Evolutionary conservation across 2,329 filamentous ascomycete genomes (phyloP).

Genomic region (Colletotrichum abscissum): DNA sequence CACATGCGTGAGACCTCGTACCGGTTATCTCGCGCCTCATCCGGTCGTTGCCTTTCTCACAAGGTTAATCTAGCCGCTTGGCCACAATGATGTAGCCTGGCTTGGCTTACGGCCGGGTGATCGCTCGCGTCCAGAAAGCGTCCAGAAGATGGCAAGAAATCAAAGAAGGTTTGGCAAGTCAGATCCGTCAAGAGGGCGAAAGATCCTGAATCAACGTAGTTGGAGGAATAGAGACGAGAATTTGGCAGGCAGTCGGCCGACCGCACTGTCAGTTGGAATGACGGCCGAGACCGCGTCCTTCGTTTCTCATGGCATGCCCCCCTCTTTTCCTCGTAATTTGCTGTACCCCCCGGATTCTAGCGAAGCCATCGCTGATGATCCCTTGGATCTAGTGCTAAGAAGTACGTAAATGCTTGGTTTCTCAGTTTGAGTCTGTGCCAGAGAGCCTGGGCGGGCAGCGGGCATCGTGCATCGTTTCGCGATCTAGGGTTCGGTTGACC

Average conservation of each 20-base stretch:
- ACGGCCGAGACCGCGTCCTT: neutral
- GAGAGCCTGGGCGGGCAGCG: neutral
- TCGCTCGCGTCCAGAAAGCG: neutral
- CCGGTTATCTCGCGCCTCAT: neutral
- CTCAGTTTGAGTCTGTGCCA: conserved; percentile 11
- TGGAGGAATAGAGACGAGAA: neutral
- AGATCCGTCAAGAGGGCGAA: neutral
- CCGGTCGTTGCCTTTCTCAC: neutral
- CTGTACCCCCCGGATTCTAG: neutral
- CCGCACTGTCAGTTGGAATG: neutral
- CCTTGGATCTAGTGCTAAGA: neutral
- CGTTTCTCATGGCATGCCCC: neutral
- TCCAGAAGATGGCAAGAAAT: neutral
- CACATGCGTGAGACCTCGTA: neutral
- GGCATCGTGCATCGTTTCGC: conserved; percentile 15
- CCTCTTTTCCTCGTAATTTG: neutral
- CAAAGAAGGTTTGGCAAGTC: conserved; percentile 4
- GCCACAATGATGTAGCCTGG: neutral
- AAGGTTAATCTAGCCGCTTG: conserved; percentile 9
- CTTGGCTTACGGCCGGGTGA: conserved; percentile 8
- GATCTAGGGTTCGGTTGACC: conserved; percentile 27
- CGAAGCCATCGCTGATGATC: neutral
- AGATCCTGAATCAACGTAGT: neutral
- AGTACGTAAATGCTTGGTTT: neutral
- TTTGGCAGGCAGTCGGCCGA: neutral